Conservation (phyloP, 371 early-diverging fungal species). For the Circinella umbellata region DNA sequence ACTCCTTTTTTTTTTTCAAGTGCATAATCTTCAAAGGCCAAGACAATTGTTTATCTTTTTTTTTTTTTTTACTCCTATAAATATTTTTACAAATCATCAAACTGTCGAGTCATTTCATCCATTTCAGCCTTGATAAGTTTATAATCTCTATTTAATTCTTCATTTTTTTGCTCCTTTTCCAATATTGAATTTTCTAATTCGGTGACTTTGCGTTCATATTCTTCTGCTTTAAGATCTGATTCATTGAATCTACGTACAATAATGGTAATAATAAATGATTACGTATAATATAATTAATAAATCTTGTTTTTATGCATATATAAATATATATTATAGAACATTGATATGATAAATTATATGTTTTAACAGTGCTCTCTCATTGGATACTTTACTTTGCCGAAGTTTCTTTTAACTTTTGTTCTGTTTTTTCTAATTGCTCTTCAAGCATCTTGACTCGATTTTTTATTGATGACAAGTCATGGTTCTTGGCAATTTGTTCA, state of each 20-base stretch:
- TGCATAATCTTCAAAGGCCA: no score
- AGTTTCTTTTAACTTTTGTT: conserved; percentile 58
- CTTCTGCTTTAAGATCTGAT: conserved; percentile 76
- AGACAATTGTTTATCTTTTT: no score
- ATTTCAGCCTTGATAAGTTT: conserved; percentile 67
- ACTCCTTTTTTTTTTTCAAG: no score
- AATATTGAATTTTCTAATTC: conserved; percentile 66
- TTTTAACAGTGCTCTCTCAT: no score
- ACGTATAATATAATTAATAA: conserved; percentile 35
- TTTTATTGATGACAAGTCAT: conserved; percentile 74
- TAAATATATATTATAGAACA: conserved; percentile 4
- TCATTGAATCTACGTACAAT: conserved; percentile 58
- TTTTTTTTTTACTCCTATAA: no score
- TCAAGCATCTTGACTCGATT: conserved; percentile 70
- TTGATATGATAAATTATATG: no score
- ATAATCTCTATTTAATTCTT: conserved; percentile 65
- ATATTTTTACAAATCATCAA: conserved; percentile 60
- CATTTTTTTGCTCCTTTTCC: conserved; percentile 65
- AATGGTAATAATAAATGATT: no score
- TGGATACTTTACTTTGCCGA: conserved; percentile 56
- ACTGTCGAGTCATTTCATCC: conserved; percentile 71
- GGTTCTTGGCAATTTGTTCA: conserved; percentile 73
- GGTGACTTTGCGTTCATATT: conserved; percentile 67
- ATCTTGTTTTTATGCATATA: neutral
- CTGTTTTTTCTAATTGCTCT: conserved; percentile 67